Conservation (phyloP, 2,329 filamentous ascomycete genomes). For the Ophiostoma ulmi region DNA sequence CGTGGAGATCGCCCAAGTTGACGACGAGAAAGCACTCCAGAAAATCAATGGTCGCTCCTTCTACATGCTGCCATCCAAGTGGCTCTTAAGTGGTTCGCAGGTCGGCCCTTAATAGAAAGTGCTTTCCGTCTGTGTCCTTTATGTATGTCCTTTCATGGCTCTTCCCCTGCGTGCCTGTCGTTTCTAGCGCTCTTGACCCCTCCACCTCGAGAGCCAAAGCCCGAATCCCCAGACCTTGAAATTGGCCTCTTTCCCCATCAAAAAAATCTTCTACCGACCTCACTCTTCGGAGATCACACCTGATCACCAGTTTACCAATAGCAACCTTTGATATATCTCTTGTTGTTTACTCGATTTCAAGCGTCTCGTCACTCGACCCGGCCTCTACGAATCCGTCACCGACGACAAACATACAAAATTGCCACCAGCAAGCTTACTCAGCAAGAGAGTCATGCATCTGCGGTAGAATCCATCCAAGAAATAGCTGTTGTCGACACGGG, state of each 20-base stretch:
- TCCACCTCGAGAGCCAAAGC: neutral
- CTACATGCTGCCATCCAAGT: neutral
- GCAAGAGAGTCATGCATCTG: neutral
- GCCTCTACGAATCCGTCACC: neutral
- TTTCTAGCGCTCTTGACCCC: neutral
- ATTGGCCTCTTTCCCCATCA: neutral
- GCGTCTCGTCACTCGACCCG: neutral
- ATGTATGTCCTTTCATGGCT: neutral
- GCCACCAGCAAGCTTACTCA: neutral
- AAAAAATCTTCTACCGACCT: neutral
- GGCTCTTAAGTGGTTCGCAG: neutral
- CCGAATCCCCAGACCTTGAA: neutral
- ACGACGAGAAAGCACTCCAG: slow-evolving; percentile 2
- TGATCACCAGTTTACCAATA: neutral
- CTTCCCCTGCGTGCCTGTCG: neutral
- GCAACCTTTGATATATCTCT: neutral
- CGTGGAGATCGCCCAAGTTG: neutral
- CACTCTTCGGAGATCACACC: neutral
- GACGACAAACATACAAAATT: neutral
- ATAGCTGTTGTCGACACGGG: neutral
- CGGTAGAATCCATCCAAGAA: neutral
- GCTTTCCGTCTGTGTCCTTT: neutral
- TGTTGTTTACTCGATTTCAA: neutral
- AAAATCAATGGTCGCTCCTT: neutral
- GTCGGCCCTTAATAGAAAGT: neutral